These are phyloP conservation scores for Colletotrichum horii DNA, from an alignment of 2,329 filamentous ascomycete species.

Conservation along the genomic window DNA sequence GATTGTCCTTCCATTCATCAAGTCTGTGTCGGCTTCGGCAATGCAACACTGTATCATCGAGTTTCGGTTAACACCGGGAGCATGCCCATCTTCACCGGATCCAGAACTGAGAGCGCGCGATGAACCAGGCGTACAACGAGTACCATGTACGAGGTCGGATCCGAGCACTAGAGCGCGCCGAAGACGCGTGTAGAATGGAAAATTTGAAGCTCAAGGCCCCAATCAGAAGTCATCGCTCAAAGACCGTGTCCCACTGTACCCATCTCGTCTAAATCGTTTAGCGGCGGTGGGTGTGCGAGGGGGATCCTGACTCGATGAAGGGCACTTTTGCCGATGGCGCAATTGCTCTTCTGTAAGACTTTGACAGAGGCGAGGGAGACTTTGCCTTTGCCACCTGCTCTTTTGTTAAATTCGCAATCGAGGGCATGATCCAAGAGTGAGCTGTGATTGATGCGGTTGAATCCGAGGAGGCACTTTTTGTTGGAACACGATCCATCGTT, in stretches of 20 bases:
- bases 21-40: background rate
- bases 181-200: background rate
- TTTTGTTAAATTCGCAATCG: background rate
- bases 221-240: background rate
- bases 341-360: background rate
- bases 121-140: background rate
- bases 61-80: background rate
- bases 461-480: background rate
- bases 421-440: background rate
- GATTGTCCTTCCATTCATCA: background rate
- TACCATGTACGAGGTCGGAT: background rate
- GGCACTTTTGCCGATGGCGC: conserved; percentile 16
- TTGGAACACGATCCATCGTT: background rate
- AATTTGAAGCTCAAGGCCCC: background rate
- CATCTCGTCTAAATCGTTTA: background rate
- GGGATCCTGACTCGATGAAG: background rate
- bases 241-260: background rate
- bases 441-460: background rate
- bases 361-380: background rate
- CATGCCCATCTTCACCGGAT: background rate
- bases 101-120: background rate
- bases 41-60: background rate
- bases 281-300: background rate
- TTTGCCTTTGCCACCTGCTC: background rate
- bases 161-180: background rate